Percentiles rank a stretch among this genome's conserved stretches.
These are phyloP conservation scores for Pachysandra terminalis DNA, from an alignment of 164 flowering plant genomes.

Conservation along the genomic window DNA sequence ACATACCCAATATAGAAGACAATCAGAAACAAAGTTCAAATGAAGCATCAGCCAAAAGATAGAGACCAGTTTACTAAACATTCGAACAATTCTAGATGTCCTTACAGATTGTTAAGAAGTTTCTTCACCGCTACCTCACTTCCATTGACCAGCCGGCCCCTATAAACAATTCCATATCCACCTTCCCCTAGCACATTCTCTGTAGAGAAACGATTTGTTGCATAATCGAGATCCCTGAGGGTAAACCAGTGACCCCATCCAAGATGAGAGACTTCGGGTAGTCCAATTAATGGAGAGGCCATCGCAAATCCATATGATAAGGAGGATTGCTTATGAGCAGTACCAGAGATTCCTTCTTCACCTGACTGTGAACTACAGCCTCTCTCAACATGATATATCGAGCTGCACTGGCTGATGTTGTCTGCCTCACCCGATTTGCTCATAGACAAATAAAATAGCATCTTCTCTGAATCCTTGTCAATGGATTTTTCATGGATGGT, in stretches of 20 bases:
- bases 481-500: slow-evolving; percentile 38
- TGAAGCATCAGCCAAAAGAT: neutral
- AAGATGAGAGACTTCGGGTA: slow-evolving; percentile 87
- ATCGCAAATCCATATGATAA: slow-evolving; percentile 38
- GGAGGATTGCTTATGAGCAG: slow-evolving; percentile 40
- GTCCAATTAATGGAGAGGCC: slow-evolving; percentile 79
- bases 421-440: slow-evolving; percentile 75
- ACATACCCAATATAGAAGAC: slow-evolving; percentile 13
- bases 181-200: slow-evolving; percentile 87
- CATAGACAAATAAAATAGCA: slow-evolving; percentile 56
- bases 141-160: slow-evolving; percentile 74
- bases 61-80: neutral
- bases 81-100: slow-evolving; percentile 2
- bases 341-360: slow-evolving; percentile 73
- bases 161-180: slow-evolving; percentile 88
- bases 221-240: slow-evolving; percentile 72
- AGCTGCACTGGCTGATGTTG: slow-evolving; percentile 71
- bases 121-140: slow-evolving; percentile 88
- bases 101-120: slow-evolving; percentile 85
- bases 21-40: slow-evolving; percentile 1
- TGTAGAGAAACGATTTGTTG: slow-evolving; percentile 62
- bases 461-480: slow-evolving; percentile 55
- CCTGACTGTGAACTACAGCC: slow-evolving; percentile 75
- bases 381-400: slow-evolving; percentile 58
- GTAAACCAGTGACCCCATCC: slow-evolving; percentile 99